These are phyloP conservation scores for Nidularia pulvinata DNA, from an alignment of 768 basidiomycete genomes.

Conservation along the genomic window DNA sequence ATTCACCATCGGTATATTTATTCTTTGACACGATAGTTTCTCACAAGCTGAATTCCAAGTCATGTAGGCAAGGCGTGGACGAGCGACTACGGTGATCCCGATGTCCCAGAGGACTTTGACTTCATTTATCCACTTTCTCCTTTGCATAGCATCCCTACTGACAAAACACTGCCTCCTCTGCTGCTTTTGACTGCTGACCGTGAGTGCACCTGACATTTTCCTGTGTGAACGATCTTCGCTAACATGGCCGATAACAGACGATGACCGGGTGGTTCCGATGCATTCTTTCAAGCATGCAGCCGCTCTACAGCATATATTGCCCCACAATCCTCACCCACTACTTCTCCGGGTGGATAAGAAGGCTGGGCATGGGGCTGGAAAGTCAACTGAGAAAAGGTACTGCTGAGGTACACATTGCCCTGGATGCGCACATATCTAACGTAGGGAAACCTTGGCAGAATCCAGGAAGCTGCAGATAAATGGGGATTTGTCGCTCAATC, in stretches of 20 bases:
- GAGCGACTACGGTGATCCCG: slow-evolving; percentile 77
- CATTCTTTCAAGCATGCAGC: slow-evolving; percentile 87
- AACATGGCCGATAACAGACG: slow-evolving; percentile 41
- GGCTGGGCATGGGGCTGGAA: slow-evolving; percentile 81
- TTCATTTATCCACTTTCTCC: slow-evolving; percentile 83
- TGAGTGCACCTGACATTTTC: slow-evolving; percentile 30
- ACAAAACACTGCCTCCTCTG: slow-evolving; percentile 64
- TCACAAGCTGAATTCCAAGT: neutral
- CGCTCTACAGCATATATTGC: slow-evolving; percentile 65
- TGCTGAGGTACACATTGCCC: neutral
- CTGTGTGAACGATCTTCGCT: neutral
- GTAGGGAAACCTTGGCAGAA: slow-evolving; percentile 34
- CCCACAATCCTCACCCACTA: slow-evolving; percentile 71
- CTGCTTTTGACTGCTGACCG: slow-evolving; percentile 84
- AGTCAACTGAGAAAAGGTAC: slow-evolving; percentile 70
- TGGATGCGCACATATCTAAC: neutral
- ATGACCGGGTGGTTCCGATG: slow-evolving; percentile 85
- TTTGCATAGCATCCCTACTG: slow-evolving; percentile 71
- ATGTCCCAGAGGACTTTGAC: slow-evolving; percentile 78
- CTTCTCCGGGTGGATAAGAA: slow-evolving; percentile 80
- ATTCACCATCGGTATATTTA: slow-evolving; percentile 66
- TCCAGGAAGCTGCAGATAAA: slow-evolving; percentile 76
- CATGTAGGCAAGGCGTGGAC: slow-evolving; percentile 70
- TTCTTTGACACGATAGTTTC: neutral
- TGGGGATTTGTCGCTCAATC: slow-evolving; percentile 76